phyloP scores from a whole-genome alignment of 331 rosid genomes.

The Rosa hybrid region DNA sequence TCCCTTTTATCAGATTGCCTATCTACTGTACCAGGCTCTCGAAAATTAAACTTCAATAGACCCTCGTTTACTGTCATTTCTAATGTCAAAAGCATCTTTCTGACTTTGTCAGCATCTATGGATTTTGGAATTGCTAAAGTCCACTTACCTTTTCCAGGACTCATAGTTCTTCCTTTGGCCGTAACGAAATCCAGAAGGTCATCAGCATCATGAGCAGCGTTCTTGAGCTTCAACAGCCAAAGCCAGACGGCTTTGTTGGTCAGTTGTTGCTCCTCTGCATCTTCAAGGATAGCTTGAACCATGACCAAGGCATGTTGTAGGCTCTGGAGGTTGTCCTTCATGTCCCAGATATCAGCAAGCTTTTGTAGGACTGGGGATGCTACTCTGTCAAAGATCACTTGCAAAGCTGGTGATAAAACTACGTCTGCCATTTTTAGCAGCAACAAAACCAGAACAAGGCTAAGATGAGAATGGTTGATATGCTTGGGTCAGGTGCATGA shows the following conservation, averaged over 20 bases:
- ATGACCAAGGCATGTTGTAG: not conserved
- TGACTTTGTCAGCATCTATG: not conserved
- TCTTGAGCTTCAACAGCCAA: constrained; percentile 8
- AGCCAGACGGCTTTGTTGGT: not conserved
- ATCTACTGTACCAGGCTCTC: not conserved
- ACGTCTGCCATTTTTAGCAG: not conserved
- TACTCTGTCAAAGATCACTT: not conserved
- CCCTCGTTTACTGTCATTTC: not conserved
- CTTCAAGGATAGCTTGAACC: constrained; percentile 4
- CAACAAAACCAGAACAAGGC: not conserved
- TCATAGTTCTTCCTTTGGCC: not conserved
- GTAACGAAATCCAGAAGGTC: not conserved
- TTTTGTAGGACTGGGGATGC: not conserved
- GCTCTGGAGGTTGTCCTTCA: not conserved
- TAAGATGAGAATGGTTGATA: not conserved
- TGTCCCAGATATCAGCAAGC: not conserved
- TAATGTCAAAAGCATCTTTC: not conserved
- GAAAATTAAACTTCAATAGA: not conserved
- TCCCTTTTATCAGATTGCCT: not conserved
- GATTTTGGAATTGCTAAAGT: not conserved
- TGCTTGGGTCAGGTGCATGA: not conserved
- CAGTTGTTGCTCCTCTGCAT: constrained; percentile 8
- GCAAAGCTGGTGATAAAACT: constrained; percentile 7
- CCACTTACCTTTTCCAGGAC: not conserved
- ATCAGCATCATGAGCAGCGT: not conserved